Conservation (phyloP, 2,329 filamentous ascomycete genomes). For the Fusarium sp. region DNA sequence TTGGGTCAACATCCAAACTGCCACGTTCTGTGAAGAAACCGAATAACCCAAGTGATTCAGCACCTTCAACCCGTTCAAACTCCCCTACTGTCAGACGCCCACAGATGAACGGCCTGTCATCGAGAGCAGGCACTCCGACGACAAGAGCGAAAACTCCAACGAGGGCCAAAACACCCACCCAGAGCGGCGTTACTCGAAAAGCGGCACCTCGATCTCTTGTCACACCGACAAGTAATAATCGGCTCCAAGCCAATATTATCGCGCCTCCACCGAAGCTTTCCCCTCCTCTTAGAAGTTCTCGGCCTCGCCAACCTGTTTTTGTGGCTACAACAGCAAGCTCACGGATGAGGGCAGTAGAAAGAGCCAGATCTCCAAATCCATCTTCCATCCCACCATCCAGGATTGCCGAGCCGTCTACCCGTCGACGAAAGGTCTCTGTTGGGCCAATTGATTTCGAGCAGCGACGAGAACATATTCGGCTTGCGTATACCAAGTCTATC, state of each 20-base stretch:
- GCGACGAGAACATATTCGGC: slow-evolving; percentile 81
- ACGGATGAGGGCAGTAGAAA: slow-evolving; percentile 71
- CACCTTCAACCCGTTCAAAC: slow-evolving; percentile 65
- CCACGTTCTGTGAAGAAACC: slow-evolving; percentile 60
- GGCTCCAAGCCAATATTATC: slow-evolving; percentile 79
- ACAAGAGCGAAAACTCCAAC: slow-evolving; percentile 56
- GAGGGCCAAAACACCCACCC: slow-evolving; percentile 58
- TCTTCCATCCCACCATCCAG: slow-evolving; percentile 47
- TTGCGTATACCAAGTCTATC: slow-evolving; percentile 87
- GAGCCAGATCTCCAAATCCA: slow-evolving; percentile 59
- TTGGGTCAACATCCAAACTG: slow-evolving; percentile 55
- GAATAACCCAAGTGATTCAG: slow-evolving; percentile 57
- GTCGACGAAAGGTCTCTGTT: slow-evolving; percentile 68
- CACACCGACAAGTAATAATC: slow-evolving; percentile 64
- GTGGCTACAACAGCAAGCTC: slow-evolving; percentile 77
- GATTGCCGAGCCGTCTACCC: slow-evolving; percentile 52
- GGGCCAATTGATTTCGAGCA: slow-evolving; percentile 87
- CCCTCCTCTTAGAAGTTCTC: slow-evolving; percentile 81
- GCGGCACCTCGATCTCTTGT: slow-evolving; percentile 55
- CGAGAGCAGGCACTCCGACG: slow-evolving; percentile 52
- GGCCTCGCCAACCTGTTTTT: slow-evolving; percentile 82
- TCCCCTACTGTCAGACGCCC: slow-evolving; percentile 63
- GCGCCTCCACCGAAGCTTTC: slow-evolving; percentile 77
- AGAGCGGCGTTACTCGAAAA: slow-evolving; percentile 52
- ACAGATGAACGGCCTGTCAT: slow-evolving; percentile 55